phyloP scores from a whole-genome alignment of 192 early-diverging fungal species.

The Linnemannia schmuckeri region DNA sequence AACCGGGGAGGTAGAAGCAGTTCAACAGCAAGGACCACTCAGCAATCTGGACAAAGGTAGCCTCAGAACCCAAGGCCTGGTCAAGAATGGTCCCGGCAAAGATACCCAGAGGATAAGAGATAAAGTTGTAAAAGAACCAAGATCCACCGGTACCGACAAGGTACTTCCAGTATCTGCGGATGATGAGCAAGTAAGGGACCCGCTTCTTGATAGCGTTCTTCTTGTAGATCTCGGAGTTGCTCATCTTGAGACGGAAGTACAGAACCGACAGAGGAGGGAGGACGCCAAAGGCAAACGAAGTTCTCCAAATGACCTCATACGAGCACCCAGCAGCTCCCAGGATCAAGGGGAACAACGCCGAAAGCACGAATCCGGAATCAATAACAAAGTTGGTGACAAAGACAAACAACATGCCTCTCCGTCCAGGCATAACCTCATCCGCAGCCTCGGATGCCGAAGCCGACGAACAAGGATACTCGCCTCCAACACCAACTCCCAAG shows the following conservation, averaged over 20 bases:
- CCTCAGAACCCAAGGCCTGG: slow-evolving; percentile 32
- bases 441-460: slow-evolving; percentile 67
- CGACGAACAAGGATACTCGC: slow-evolving; percentile 68
- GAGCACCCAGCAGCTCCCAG: slow-evolving; percentile 61
- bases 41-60: slow-evolving; percentile 55
- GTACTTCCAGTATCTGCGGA: slow-evolving; percentile 66
- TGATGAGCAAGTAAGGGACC: slow-evolving; percentile 67
- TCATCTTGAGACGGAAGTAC: slow-evolving; percentile 71
- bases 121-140: slow-evolving; percentile 56
- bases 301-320: slow-evolving; percentile 65
- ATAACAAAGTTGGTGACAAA: slow-evolving; percentile 64
- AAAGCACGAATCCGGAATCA: slow-evolving; percentile 61
- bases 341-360: slow-evolving; percentile 60
- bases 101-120: slow-evolving; percentile 51
- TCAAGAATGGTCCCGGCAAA: slow-evolving; percentile 46
- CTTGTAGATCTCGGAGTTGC: slow-evolving; percentile 62
- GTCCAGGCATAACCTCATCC: slow-evolving; percentile 59
- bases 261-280: slow-evolving; percentile 58
- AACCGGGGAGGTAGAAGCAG: slow-evolving; percentile 69
- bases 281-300: slow-evolving; percentile 67
- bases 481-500: slow-evolving; percentile 62
- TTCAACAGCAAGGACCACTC: slow-evolving; percentile 68
- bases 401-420: slow-evolving; percentile 63
- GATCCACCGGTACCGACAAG: slow-evolving; percentile 62
- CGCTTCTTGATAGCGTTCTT: slow-evolving; percentile 61